Base-by-base conservation (phyloP, 169 alveolate genomes). In the Cryptosporidium sp. region DNA sequence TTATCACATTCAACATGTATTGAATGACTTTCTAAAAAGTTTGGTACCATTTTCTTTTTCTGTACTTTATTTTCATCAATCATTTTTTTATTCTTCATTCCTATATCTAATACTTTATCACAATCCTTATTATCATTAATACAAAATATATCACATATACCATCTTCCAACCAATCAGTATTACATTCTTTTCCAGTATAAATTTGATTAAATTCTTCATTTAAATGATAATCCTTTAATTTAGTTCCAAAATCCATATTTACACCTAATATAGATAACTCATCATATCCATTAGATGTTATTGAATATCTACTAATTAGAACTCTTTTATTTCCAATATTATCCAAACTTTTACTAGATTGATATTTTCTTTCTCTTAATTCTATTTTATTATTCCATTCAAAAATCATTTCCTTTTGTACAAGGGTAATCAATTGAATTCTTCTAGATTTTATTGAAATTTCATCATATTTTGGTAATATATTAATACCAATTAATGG, bases 381-480 rank as follows among this genome's bases (percentile, higher is more conserved):
- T 14, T 31, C 16, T n/a, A 62, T 48, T 29, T 37, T 48, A 33
- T 26, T 23, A n/a, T 26, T 29, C 89, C 89, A 80, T 0, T 21
- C 35, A 80, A 80, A 80, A 37, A 65, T 39, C 26, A 16, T 42
- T 14, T 80, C 51, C n/a, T 62, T 65, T 45, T 80, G 75, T 18
- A 62, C 9, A 0, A 16, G 9, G 2, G 75, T 61, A 37, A 80
- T 35, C 45, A 80, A 29, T 6, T 80, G 37, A 14, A 80, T 4
- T 62, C 65, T 80, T 80, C 52, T 80, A 7, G 75, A 80, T 29
- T 62, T 80, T 62, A 80, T 62, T 14, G 67, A 61, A 29, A 45
- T 26, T 31, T 60, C 75, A 44, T 80, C 89, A 80, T 80, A 80
- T 80, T 26, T 80, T 80, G 89, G 75, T 14, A 80, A n/a, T 44